Percentiles rank a stretch among this genome's conserved stretches.
phyloP scores from a whole-genome alignment of 2,329 filamentous ascomycete species.

The Pseudogymnoascus sp. region DNA sequence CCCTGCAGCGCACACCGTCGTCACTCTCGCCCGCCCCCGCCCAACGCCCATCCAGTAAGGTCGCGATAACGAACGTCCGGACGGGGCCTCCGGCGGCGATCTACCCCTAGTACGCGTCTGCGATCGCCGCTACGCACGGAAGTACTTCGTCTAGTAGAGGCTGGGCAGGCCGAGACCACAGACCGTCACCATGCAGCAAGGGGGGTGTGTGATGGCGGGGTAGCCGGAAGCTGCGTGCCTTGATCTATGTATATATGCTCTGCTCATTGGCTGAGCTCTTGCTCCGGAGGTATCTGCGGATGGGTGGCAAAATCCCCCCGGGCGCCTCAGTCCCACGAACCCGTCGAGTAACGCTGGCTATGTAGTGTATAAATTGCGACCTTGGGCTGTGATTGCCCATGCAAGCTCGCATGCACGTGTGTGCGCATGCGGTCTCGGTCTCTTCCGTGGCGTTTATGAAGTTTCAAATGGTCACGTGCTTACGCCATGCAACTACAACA shows the following conservation, averaged over 20 bases:
- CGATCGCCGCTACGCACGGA: neutral
- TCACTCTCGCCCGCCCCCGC: neutral
- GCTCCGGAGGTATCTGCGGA: neutral
- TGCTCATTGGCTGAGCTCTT: neutral
- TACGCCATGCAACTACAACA: neutral
- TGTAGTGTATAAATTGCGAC: neutral
- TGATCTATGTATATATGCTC: neutral
- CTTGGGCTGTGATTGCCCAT: neutral
- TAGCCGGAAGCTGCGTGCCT: neutral
- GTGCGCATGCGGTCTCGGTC: neutral
- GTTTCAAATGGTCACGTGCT: neutral
- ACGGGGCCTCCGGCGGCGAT: neutral
- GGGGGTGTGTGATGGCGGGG: neutral
- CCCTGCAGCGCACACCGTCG: neutral
- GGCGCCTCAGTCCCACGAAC: neutral
- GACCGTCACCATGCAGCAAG: neutral
- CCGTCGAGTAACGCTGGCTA: neutral
- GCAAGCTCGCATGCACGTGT: neutral
- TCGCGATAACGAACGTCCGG: neutral
- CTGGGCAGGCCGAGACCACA: neutral
- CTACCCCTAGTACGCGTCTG: neutral
- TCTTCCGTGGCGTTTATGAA: neutral
- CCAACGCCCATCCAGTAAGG: neutral
- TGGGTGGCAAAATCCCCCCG: neutral
- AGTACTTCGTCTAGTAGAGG: neutral